These are phyloP conservation scores for Tetragonia tetragonoides DNA, from an alignment of 148 eudicot genomes.

Conservation along the genomic window DNA sequence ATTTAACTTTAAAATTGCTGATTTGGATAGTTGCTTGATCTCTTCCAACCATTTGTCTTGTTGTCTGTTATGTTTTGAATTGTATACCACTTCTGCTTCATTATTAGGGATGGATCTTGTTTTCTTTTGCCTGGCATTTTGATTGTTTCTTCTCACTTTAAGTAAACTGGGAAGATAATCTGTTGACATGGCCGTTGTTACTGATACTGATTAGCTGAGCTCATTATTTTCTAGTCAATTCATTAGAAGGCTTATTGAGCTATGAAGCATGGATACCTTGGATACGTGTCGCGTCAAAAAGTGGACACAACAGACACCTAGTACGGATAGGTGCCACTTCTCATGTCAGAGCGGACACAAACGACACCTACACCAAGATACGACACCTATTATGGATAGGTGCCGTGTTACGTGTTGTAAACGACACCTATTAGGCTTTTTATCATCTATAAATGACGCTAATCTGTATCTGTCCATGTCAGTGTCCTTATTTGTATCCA, in stretches of 20 bases:
- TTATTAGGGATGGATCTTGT: not conserved
- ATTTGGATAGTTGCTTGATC: conserved; percentile 1
- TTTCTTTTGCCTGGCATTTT: not conserved
- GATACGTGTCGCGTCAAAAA: too few relatives aligned
- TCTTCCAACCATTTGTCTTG: not conserved
- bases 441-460: too few relatives aligned
- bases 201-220: not conserved
- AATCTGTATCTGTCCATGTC: too few relatives aligned
- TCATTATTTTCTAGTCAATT: not conserved
- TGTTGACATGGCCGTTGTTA: not conserved
- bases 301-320: too few relatives aligned
- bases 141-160: not conserved
- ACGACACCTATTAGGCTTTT: too few relatives aligned
- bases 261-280: not conserved
- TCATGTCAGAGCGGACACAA: too few relatives aligned
- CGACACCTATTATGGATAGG: too few relatives aligned
- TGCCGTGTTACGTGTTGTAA: too few relatives aligned
- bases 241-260: not conserved
- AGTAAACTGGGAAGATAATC: not conserved
- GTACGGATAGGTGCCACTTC: too few relatives aligned
- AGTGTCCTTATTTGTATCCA: too few relatives aligned
- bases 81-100: not conserved
- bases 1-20: not conserved
- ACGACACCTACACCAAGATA: too few relatives aligned
- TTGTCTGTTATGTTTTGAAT: not conserved